Conservation (phyloP, 2,329 filamentous ascomycete species). For the Xylariaceae sp. region DNA sequence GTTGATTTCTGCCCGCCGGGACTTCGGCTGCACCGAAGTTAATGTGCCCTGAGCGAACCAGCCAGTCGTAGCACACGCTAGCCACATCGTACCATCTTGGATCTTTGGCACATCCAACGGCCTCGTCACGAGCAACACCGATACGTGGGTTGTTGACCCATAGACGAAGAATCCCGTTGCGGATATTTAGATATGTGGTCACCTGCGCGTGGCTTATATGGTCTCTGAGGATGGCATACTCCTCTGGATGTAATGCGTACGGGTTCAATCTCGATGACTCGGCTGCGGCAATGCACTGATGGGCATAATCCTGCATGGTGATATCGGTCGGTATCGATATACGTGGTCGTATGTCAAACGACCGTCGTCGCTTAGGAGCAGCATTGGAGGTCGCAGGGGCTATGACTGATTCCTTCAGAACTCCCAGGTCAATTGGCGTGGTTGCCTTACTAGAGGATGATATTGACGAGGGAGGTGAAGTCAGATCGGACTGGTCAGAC, state of each 20-base stretch:
- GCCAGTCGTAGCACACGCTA: slow-evolving; percentile 86
- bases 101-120: slow-evolving; percentile 84
- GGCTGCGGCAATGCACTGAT: slow-evolving; percentile 84
- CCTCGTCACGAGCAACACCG: slow-evolving; percentile 76
- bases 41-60: slow-evolving; percentile 86
- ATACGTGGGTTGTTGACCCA: slow-evolving; percentile 86
- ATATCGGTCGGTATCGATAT: slow-evolving; percentile 79
- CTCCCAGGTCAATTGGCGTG: slow-evolving; percentile 51
- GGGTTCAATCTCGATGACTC: slow-evolving; percentile 86
- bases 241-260: slow-evolving; percentile 78
- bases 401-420: slow-evolving; percentile 32
- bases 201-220: slow-evolving; percentile 86
- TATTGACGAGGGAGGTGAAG: slow-evolving; percentile 48
- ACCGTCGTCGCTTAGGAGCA: slow-evolving; percentile 31
- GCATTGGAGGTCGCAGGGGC: slow-evolving; percentile 17
- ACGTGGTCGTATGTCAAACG: slow-evolving; percentile 63
- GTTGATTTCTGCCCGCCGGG: slow-evolving; percentile 43
- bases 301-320: slow-evolving; percentile 73
- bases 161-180: slow-evolving; percentile 86
- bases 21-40: slow-evolving; percentile 90
- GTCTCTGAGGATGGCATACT: slow-evolving; percentile 74
- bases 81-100: slow-evolving; percentile 84
- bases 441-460: slow-evolving; percentile 58
- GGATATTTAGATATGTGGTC: slow-evolving; percentile 91
- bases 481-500: slow-evolving; percentile 54